These are phyloP conservation scores for Chytriomyces sp. DNA, from an alignment of 192 early-diverging fungal genomes.

Conservation along the genomic window DNA sequence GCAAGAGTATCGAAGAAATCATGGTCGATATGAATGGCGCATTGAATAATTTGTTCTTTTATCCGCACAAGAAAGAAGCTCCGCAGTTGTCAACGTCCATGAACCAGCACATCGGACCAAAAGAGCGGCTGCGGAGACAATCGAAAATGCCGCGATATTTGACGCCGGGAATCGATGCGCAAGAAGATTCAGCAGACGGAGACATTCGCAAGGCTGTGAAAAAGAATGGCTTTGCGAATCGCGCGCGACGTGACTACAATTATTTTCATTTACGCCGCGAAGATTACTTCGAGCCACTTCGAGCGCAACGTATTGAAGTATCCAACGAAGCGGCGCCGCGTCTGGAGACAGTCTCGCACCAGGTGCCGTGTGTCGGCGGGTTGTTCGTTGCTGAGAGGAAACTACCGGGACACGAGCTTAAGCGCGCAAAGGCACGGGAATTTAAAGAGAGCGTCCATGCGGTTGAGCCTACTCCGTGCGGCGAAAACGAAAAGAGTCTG, in stretches of 20 bases:
- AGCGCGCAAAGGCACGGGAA: not conserved
- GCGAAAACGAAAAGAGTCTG: too few relatives aligned
- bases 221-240: not conserved
- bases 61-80: not conserved
- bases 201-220: not conserved
- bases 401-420: not conserved
- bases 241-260: not conserved
- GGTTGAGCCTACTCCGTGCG: too few relatives aligned
- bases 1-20: conserved; percentile 12
- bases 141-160: not conserved
- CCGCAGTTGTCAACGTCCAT: not conserved
- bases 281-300: not conserved
- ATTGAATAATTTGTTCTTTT: conserved; percentile 31
- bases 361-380: not conserved
- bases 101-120: not conserved
- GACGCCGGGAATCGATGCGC: not conserved
- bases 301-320: not conserved
- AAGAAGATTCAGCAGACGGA: not conserved
- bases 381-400: not conserved
- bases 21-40: conserved; percentile 34
- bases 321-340: not conserved
- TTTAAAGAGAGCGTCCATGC: too few relatives aligned
- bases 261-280: not conserved
- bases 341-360: not conserved
- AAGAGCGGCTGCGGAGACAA: not conserved